Evolutionary conservation across 345 rosid species (phyloP).

Genomic region (Boechera stricta): DNA sequence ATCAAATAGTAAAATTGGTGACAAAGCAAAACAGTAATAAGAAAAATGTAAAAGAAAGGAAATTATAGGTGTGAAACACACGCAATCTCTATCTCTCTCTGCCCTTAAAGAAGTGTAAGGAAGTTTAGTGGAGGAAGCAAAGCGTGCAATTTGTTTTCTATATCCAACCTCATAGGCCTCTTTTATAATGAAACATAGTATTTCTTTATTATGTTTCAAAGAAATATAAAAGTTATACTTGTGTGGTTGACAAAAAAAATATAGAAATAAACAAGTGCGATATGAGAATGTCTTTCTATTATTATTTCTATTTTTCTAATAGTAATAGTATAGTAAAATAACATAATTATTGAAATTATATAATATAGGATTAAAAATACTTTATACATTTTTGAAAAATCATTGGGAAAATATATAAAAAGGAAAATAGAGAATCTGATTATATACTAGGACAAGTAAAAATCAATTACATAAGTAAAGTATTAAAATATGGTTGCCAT

Average conservation of each 20-base stretch:
- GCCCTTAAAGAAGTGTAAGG: conserved; percentile 36
- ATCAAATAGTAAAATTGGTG: conserved; percentile 9
- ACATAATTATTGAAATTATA: not conserved
- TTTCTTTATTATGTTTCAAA: not conserved
- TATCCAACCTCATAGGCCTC: conserved; percentile 16
- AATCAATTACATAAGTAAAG: not conserved
- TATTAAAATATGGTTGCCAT: conserved; percentile 13
- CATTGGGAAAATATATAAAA: not conserved
- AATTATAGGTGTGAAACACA: conserved; percentile 49
- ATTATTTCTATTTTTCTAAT: not conserved
- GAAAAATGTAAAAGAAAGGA: not conserved
- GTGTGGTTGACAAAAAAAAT: not conserved
- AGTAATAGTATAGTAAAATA: not conserved
- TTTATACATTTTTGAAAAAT: not conserved
- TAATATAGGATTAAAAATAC: not conserved
- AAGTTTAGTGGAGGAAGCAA: conserved; percentile 64
- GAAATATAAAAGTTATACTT: not conserved
- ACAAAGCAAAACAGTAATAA: conserved; percentile 43
- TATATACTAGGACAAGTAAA: not conserved
- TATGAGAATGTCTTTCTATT: not conserved
- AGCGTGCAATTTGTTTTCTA: conserved; percentile 45
- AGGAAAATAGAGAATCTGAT: not conserved
- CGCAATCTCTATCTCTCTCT: conserved; percentile 53
- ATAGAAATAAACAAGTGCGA: not conserved
- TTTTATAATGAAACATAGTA: no score